Evolutionary conservation across 805 yeast genomes (phyloP), one percentile per base, ranked within the genome.

Genomic region (Candida easanensis): DNA sequence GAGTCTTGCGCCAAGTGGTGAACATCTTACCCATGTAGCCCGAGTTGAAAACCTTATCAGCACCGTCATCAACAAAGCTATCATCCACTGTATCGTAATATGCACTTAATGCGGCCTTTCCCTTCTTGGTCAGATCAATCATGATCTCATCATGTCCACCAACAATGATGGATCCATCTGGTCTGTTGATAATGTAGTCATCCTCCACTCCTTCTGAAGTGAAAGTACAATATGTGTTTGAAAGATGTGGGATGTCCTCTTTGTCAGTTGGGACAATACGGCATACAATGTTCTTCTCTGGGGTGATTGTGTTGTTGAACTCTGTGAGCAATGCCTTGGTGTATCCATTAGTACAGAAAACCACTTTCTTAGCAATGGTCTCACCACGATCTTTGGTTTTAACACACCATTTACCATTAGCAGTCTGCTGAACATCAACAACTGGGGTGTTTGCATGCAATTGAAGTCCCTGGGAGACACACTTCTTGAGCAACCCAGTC

Each of bases 391-490:
- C 30, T 13, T 26, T 22, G 4, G 74, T 65, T 22, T 51, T 42
- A 4, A 71, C 66, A 13, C 55, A 30, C 58, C 63, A 69, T 36
- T 52, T 53, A 7, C 62, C 68, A 41, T 62, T 56, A 2, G 37
- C 28, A 16, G 57, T 34, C 21, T 48, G 42, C 10, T 34, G 40
- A 14, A 69, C 62, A 4, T 53, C 45, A 1, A 53, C 51, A 5
- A 67, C 77, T 2, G 62, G 58, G 1, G 77, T 71, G 44, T 71
- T 62, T 1, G 78, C 62, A 42, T 72, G 73, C 26, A 73, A 46
- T 36, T 70, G 63, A 28, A 71, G 50, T 14, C 71, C 72, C 20
- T 56, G 54, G 13, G 49, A 45, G 4, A 71, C 52, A 19, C 60
- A 50, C 17, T 50, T 51, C 46, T 61, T 59, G 37, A 72, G 49